Percentiles rank a stretch among this genome's conserved stretches.
Conservation (phyloP, 257 asterid species). For the Plantago major region DNA sequence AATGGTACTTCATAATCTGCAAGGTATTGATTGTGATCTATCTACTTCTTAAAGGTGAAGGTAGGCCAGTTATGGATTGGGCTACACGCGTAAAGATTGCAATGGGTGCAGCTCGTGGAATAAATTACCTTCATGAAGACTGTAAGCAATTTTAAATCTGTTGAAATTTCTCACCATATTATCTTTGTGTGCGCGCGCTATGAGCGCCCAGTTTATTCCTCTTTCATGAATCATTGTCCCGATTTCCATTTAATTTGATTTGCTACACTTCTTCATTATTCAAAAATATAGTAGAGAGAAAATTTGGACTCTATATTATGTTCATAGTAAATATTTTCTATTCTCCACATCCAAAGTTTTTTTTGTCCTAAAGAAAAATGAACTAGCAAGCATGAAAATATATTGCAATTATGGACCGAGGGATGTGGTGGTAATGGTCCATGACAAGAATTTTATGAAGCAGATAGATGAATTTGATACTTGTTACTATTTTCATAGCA, state of each 20-base stretch:
- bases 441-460: too few relatives aligned
- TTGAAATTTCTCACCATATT: neutral
- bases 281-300: neutral
- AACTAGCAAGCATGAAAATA: neutral
- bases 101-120: constrained; percentile 96
- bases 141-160: constrained; percentile 43
- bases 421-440: too few relatives aligned
- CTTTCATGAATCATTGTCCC: neutral
- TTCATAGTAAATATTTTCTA: too few relatives aligned
- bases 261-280: too few relatives aligned
- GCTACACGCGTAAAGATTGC: constrained; percentile 73
- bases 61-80: constrained; percentile 78
- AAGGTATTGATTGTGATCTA: neutral
- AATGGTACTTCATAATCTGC: constrained; percentile 12
- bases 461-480: too few relatives aligned
- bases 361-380: neutral
- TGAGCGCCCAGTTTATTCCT: too few relatives aligned
- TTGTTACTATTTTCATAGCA: too few relatives aligned
- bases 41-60: constrained; percentile 44
- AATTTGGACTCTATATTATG: neutral
- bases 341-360: too few relatives aligned
- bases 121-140: constrained; percentile 98
- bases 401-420: neutral
- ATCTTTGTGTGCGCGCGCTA: neutral
- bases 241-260: neutral